Percentiles rank a stretch among this genome's conserved stretches.
phyloP scores from a whole-genome alignment of 2,329 filamentous ascomycete species.

The Aureobasidium vineae region DNA sequence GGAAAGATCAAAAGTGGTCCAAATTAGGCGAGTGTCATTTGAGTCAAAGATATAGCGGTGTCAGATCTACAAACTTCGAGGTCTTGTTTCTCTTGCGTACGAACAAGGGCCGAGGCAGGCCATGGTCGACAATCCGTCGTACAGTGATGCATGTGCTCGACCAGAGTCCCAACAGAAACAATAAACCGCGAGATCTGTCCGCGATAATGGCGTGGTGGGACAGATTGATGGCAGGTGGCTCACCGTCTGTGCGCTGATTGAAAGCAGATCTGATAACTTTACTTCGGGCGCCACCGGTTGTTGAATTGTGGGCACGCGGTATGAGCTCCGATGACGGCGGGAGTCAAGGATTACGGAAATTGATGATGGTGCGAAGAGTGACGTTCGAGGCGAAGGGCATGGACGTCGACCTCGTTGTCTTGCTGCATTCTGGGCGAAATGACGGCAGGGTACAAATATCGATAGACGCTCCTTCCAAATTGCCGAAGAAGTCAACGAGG shows the following conservation, averaged over 20 bases:
- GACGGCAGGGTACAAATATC: neutral
- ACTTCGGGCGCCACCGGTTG: constrained; percentile 17
- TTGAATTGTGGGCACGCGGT: neutral
- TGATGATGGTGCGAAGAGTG: neutral
- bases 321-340: constrained; percentile 5
- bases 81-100: too few species aligned
- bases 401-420: neutral
- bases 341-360: too few species aligned
- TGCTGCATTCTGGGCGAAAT: neutral
- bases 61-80: neutral
- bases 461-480: neutral
- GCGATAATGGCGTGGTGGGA: neutral
- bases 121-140: neutral
- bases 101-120: neutral
- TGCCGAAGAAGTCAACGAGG: neutral
- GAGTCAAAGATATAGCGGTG: neutral
- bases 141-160: neutral
- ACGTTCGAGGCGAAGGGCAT: neutral
- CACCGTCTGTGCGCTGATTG: constrained; percentile 2
- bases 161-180: constrained; percentile 10
- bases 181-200: neutral
- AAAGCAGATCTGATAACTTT: constrained; percentile 29
- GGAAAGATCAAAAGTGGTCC: constrained; percentile 10
- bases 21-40: neutral
- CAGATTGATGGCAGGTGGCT: neutral